Evolutionary conservation across 1,139 yeast species (phyloP).

Genomic region (Yamadazyma dendronema): DNA sequence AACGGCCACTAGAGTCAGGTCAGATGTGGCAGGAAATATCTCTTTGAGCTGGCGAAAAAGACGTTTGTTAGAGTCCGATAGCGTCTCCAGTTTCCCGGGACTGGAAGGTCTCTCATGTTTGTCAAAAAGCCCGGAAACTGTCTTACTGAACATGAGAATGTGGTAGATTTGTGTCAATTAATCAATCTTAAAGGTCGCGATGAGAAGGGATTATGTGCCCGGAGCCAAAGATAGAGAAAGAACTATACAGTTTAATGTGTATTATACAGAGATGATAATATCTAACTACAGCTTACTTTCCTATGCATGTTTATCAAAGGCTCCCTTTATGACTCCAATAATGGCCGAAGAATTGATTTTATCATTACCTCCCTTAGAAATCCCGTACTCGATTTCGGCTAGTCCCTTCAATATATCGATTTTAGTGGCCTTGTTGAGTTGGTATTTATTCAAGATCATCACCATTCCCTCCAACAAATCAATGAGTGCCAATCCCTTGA

Average conservation of each 20-base stretch:
- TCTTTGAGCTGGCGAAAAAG: constrained; percentile 4
- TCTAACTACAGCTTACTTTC: too few relatives aligned
- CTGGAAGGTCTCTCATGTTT: too few relatives aligned
- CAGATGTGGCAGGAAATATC: constrained; percentile 5
- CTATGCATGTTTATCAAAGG: constrained; percentile 31
- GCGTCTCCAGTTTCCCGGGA: too few relatives aligned
- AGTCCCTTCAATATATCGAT: constrained; percentile 64
- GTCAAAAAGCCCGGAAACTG: too few relatives aligned
- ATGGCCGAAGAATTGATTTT: constrained; percentile 87
- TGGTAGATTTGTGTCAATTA: too few relatives aligned
- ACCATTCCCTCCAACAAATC: constrained; percentile 80
- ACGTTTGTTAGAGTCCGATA: background rate
- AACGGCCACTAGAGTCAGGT: constrained; percentile 2
- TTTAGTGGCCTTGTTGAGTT: constrained; percentile 62
- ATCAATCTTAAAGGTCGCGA: too few relatives aligned
- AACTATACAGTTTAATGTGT: too few relatives aligned
- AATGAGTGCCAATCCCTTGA: constrained; percentile 84
- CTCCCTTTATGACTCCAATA: constrained; percentile 78
- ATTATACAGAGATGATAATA: too few relatives aligned
- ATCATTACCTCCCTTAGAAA: constrained; percentile 90
- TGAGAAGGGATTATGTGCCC: too few relatives aligned
- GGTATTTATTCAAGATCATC: constrained; percentile 62
- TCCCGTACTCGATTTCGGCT: constrained; percentile 86
- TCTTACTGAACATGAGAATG: too few relatives aligned
- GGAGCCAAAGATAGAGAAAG: too few relatives aligned